A percentile compares a stretch with the other conserved stretches of the same genome.
Evolutionary conservation across 225 moss, liverwort and hornwort species (phyloP).

Genomic region (Ulota crispa): DNA sequence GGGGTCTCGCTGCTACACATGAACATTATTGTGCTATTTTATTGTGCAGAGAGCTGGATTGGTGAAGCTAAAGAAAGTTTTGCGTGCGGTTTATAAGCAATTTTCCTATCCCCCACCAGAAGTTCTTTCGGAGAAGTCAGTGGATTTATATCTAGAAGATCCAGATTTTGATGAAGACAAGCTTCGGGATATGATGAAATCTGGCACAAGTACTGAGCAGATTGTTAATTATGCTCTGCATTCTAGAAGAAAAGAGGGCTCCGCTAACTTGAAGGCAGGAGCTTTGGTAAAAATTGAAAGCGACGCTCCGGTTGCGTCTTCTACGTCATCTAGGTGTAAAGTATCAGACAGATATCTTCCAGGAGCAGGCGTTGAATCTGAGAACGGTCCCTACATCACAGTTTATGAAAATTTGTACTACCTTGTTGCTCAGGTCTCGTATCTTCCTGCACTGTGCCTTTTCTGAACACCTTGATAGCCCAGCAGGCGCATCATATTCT

Average conservation of each 20-base stretch:
- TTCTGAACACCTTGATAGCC: constrained; percentile 12
- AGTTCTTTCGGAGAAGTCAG: constrained; percentile 66
- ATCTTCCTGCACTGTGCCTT: constrained; percentile 25
- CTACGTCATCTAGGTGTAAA: constrained; percentile 35
- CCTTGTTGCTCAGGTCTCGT: constrained; percentile 73
- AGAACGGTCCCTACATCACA: constrained; percentile 52
- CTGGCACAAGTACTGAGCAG: constrained; percentile 47
- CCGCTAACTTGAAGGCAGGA: constrained; percentile 23
- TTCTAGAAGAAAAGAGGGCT: constrained; percentile 37
- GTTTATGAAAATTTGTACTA: constrained; percentile 89
- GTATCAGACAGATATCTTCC: constrained; percentile 17
- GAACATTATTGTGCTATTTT: constrained; percentile 8
- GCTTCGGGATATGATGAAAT: constrained; percentile 58
- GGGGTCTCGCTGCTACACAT: background rate
- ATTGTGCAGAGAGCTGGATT: constrained; percentile 82
- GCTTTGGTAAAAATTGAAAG: constrained; percentile 29
- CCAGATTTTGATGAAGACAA: constrained; percentile 78
- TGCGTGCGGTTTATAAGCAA: constrained; percentile 92
- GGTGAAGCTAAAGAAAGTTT: constrained; percentile 83
- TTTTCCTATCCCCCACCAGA: constrained; percentile 76
- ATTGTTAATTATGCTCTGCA: constrained; percentile 61
- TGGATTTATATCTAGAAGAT: constrained; percentile 79
- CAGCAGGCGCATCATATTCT: constrained; percentile 12
- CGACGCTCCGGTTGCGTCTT: constrained; percentile 35
- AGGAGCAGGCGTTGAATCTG: constrained; percentile 36